phyloP scores from a whole-genome alignment of 495 filamentous ascomycete genomes.

The Cercophora scortea region DNA sequence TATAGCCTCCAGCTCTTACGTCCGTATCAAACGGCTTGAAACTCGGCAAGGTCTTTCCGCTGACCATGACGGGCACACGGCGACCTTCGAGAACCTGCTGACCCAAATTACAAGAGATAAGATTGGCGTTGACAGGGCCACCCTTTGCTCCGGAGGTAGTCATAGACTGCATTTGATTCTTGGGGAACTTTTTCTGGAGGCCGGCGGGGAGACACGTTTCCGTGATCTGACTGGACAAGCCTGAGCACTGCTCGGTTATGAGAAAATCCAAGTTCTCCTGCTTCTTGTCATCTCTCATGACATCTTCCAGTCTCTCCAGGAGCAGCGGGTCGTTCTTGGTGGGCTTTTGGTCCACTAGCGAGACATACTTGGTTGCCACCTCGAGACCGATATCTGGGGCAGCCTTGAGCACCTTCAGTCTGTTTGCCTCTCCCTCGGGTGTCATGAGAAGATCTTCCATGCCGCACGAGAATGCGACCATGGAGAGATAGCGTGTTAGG shows the following conservation, averaged over 20 bases:
- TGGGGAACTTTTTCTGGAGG: slow-evolving; percentile 85
- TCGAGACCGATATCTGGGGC: slow-evolving; percentile 70
- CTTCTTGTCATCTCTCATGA: slow-evolving; percentile 83
- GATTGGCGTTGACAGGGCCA: slow-evolving; percentile 83
- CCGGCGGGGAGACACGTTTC: slow-evolving; percentile 68
- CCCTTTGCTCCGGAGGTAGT: slow-evolving; percentile 96
- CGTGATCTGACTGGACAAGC: slow-evolving; percentile 74
- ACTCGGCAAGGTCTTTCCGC: slow-evolving; percentile 91
- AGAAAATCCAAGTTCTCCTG: slow-evolving; percentile 80
- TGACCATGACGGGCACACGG: slow-evolving; percentile 94
- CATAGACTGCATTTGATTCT: slow-evolving; percentile 99
- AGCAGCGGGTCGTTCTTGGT: slow-evolving; percentile 60
- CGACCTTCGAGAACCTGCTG: slow-evolving; percentile 95
- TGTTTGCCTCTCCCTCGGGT: slow-evolving; percentile 62
- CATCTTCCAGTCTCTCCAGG: slow-evolving; percentile 71
- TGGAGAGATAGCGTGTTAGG: slow-evolving; percentile 80
- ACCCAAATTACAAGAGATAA: slow-evolving; percentile 95
- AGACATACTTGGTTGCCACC: slow-evolving; percentile 85
- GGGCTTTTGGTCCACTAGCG: slow-evolving; percentile 57
- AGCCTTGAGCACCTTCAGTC: slow-evolving; percentile 60
- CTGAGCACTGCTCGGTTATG: slow-evolving; percentile 61
- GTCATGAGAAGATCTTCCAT: slow-evolving; percentile 94
- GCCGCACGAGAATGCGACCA: slow-evolving; percentile 92
- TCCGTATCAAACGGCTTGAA: slow-evolving; percentile 88
- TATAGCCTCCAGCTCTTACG: slow-evolving; percentile 87